Evolutionary conservation across 2,329 filamentous ascomycete genomes (phyloP).

Genomic region (Lecanosticta acicola): DNA sequence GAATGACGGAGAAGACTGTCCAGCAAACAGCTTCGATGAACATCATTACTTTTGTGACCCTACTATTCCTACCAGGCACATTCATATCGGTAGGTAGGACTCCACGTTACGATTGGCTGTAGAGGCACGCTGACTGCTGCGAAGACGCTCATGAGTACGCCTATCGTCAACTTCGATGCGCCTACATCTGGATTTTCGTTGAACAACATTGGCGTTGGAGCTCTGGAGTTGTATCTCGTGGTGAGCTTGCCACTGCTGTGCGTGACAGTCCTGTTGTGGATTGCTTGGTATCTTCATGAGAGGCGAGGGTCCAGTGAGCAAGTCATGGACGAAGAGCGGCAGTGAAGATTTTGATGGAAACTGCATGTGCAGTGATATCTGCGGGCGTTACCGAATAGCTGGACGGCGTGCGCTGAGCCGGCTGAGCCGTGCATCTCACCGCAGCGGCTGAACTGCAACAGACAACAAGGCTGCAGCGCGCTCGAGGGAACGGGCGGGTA

Average conservation of each 20-base stretch:
- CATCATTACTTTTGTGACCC: slow-evolving; percentile 39
- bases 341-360: no score
- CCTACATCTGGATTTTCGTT: slow-evolving; percentile 6
- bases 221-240: slow-evolving; percentile 9
- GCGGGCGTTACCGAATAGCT: no score
- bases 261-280: slow-evolving; percentile 34
- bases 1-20: slow-evolving; percentile 34
- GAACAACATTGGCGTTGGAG: slow-evolving; percentile 4
- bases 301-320: slow-evolving; percentile 3
- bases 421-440: no score
- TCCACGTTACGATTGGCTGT: no score
- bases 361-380: no score
- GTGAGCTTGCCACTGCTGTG: slow-evolving; percentile 35
- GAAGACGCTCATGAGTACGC: slow-evolving; percentile 42
- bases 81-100: slow-evolving; percentile 40
- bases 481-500: no score
- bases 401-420: no score
- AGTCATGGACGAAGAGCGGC: no score
- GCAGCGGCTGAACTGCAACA: no score
- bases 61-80: slow-evolving; percentile 41
- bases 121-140: neutral
- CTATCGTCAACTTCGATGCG: slow-evolving; percentile 30
- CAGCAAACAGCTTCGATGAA: slow-evolving; percentile 40
- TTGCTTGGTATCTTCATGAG: slow-evolving; percentile 30
- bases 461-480: no score